Evolutionary conservation across 371 early-diverging fungal species (phyloP).

Genomic region (Zopfochytrium polystomum): DNA sequence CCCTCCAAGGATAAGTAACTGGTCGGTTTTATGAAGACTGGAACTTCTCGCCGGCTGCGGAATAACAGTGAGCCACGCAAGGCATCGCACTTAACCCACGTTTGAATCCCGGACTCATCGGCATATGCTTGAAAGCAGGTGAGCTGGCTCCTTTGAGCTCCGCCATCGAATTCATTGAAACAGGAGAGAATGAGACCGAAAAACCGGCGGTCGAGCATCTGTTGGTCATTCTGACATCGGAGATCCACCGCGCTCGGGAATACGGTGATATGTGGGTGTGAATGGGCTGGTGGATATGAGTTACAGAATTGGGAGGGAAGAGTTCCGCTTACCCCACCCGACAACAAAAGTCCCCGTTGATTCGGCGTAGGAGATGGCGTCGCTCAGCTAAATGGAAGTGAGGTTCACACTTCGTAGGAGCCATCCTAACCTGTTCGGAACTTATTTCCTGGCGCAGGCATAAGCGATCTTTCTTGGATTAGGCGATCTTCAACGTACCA

Average conservation of each 20-base stretch:
- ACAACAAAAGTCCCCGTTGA: conserved; percentile 55
- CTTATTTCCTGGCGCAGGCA: conserved; percentile 18
- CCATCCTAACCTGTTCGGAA: conserved; percentile 32
- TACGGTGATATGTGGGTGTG: conserved; percentile 74
- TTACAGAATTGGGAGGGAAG: conserved; percentile 49
- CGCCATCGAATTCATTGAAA: conserved; percentile 52
- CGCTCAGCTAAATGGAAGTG: conserved; percentile 49
- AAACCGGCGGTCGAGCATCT: conserved; percentile 62
- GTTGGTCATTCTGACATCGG: conserved; percentile 64
- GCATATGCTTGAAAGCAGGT: conserved; percentile 41
- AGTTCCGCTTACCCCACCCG: conserved; percentile 56
- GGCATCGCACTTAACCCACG: too few species aligned
- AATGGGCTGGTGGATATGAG: conserved; percentile 27
- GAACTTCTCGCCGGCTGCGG: conserved; percentile 21
- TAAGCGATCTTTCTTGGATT: too few species aligned
- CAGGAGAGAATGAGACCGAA: conserved; percentile 70
- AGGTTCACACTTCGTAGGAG: too few species aligned
- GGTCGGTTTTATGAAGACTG: conserved; percentile 16
- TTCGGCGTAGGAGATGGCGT: conserved; percentile 68
- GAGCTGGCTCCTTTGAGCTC: conserved; percentile 22
- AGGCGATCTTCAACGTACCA: too few species aligned
- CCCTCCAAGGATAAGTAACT: neutral
- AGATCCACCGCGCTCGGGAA: conserved; percentile 74
- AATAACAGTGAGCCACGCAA: too few species aligned
- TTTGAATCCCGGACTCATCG: conserved; percentile 48